Conservation (phyloP, 2,329 filamentous ascomycete species). For the Aspergillus carbonarius region DNA sequence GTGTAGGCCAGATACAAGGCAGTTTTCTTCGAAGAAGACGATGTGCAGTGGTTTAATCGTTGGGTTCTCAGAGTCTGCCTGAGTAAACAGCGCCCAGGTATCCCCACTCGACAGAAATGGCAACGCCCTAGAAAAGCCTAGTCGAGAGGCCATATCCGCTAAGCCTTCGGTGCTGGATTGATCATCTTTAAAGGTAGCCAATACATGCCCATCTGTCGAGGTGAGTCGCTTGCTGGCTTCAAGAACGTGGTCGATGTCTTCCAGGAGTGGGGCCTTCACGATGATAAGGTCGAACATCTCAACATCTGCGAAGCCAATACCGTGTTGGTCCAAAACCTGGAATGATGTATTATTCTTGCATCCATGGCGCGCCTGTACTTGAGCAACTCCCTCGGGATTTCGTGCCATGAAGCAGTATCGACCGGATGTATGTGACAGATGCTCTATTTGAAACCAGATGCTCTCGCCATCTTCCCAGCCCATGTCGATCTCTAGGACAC, state of each 20-base stretch:
- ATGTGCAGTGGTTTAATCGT: background rate
- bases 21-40: background rate
- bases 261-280: background rate
- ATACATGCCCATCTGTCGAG: background rate
- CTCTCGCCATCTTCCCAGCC: background rate
- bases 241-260: background rate
- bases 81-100: background rate
- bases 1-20: background rate
- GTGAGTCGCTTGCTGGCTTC: background rate
- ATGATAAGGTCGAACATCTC: constrained; percentile 6
- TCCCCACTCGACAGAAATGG: background rate
- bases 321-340: background rate
- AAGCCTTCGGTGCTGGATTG: no score
- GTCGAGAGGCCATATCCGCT: no score
- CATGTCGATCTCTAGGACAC: constrained; percentile 6
- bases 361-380: background rate
- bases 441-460: constrained; percentile 1
- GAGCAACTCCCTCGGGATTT: background rate
- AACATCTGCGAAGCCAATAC: background rate
- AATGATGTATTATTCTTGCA: background rate
- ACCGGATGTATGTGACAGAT: background rate
- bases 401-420: constrained; percentile 6
- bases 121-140: background rate
- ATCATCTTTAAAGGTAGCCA: background rate
- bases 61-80: background rate